Percentiles rank a stretch among this genome's conserved stretches.
Conservation (phyloP, 2,329 filamentous ascomycete species). For the Pseudogymnoascus pannorum region DNA sequence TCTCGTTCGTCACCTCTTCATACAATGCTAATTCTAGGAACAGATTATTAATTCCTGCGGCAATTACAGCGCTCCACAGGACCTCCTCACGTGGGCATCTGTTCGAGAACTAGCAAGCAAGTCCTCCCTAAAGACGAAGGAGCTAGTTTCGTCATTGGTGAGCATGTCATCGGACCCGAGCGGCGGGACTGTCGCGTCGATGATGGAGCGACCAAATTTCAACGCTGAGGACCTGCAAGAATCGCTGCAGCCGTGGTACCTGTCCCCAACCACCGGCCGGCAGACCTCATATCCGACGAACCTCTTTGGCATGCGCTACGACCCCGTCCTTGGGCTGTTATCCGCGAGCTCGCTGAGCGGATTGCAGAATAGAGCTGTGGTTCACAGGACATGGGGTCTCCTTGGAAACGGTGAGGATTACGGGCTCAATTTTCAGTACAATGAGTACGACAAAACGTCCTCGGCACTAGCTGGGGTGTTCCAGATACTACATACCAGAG, state of each 20-base stretch:
- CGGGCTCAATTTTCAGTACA: slow-evolving; percentile 53
- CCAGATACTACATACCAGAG: slow-evolving; percentile 37
- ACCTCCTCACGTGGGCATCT: background rate
- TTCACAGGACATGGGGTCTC: slow-evolving; percentile 58
- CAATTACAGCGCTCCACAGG: background rate
- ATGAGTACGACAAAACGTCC: slow-evolving; percentile 44
- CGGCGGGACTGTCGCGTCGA: background rate
- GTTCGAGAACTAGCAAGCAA: background rate
- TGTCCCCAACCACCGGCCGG: slow-evolving; percentile 18
- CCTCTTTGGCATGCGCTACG: slow-evolving; percentile 43
- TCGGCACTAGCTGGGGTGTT: slow-evolving; percentile 44
- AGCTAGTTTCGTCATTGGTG: background rate
- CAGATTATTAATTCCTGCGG: background rate
- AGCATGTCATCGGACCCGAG: background rate
- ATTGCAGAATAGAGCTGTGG: slow-evolving; percentile 45
- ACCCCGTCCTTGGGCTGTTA: slow-evolving; percentile 48
- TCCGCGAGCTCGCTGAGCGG: slow-evolving; percentile 43
- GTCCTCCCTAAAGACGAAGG: background rate
- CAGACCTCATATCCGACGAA: slow-evolving; percentile 34
- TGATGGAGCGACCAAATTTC: background rate
- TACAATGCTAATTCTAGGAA: background rate
- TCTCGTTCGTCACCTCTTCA: background rate
- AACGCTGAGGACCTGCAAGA: background rate
- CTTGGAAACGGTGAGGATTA: slow-evolving; percentile 42
- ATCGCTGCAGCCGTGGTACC: background rate